Evolutionary conservation across 2,329 filamentous ascomycete species (phyloP).

Genomic region (Ophiostoma quercus): DNA sequence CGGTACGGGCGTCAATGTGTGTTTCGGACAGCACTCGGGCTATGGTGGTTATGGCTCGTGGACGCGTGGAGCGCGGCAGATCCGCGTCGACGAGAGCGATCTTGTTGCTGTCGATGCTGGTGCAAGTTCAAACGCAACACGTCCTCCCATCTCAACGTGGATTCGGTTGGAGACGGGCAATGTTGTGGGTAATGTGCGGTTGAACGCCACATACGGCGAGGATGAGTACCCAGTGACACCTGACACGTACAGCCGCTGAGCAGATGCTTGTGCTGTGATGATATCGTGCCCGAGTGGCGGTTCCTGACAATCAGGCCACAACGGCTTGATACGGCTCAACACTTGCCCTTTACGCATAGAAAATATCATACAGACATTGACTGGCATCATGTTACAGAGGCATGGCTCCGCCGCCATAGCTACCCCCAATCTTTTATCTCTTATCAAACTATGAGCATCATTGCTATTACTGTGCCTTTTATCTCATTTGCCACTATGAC

Average conservation of each 20-base stretch:
- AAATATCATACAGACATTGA: not conserved
- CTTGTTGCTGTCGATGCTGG: conserved; percentile 15
- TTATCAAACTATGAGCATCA: not conserved
- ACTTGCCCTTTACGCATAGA: not conserved
- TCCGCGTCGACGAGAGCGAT: conserved; percentile 27
- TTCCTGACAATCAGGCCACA: not conserved
- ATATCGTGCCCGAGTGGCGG: not conserved
- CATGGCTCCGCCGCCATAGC: not conserved
- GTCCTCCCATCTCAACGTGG: conserved; percentile 43
- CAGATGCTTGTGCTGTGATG: not conserved
- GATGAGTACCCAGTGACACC: conserved; percentile 42
- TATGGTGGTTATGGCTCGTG: conserved; percentile 66
- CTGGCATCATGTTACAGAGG: not conserved
- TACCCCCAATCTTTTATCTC: not conserved
- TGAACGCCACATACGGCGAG: conserved; percentile 49
- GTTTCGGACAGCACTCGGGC: conserved; percentile 59
- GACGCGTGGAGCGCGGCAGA: conserved; percentile 48
- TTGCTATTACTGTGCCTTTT: not conserved
- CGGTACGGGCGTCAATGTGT: conserved; percentile 36
- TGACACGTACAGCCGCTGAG: conserved; percentile 22
- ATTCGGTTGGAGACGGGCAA: conserved; percentile 46
- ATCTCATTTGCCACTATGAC: not conserved
- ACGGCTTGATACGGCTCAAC: not conserved
- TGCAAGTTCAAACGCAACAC: not conserved
- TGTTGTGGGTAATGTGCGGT: conserved; percentile 40